Percentiles rank a stretch among this genome's conserved stretches.
These are phyloP conservation scores for Trichoderma afroharzianum DNA, from an alignment of 2,329 filamentous ascomycete genomes.

Conservation along the genomic window DNA sequence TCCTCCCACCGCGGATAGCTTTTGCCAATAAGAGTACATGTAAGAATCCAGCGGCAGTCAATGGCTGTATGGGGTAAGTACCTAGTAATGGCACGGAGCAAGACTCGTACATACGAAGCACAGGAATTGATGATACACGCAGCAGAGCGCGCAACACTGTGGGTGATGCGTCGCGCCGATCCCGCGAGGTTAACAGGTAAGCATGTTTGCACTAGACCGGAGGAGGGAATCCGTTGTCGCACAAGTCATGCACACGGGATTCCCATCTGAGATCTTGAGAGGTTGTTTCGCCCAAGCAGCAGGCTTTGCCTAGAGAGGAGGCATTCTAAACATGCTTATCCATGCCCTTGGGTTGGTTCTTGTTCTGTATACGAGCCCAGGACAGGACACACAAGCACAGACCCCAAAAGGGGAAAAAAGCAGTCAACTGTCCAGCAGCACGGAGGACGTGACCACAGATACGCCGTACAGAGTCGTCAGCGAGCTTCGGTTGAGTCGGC, in stretches of 20 bases:
- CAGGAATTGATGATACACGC: neutral
- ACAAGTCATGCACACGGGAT: neutral
- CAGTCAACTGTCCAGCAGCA: neutral
- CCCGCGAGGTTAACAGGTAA: constrained; percentile 10
- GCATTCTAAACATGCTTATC: neutral
- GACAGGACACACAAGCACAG: neutral
- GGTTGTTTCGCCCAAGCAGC: neutral
- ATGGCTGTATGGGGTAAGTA: neutral
- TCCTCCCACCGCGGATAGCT: too few species aligned
- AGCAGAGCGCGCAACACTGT: neutral
- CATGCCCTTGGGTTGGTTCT: neutral
- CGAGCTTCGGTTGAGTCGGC: constrained; percentile 12
- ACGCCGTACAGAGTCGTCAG: neutral
- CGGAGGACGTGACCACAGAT: constrained; percentile 6
- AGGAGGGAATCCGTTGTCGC: neutral
- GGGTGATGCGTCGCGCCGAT: constrained; percentile 4
- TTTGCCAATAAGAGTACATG: neutral
- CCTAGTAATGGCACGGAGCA: neutral
- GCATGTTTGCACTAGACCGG: constrained; percentile 10
- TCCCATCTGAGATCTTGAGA: neutral
- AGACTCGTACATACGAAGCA: neutral
- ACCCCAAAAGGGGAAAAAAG: neutral
- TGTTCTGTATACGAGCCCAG: neutral
- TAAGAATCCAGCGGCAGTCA: neutral
- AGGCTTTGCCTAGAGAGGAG: neutral